These are phyloP conservation scores for Quercus parvula DNA, from an alignment of 306 rosid genomes.

Conservation along the genomic window DNA sequence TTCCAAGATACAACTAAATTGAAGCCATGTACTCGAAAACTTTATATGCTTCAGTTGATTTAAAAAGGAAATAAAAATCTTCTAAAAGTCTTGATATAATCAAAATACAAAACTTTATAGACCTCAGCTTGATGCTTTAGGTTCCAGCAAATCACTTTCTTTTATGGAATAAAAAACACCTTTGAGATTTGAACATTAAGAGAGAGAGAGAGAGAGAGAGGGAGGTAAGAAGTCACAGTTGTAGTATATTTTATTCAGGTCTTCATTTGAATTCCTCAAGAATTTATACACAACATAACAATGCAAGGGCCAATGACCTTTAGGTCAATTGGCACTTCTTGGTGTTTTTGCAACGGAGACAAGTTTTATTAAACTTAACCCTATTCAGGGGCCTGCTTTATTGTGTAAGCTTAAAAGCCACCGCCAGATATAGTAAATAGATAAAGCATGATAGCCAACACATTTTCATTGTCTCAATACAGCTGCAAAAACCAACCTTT, in stretches of 20 bases:
- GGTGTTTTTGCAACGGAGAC: too few species aligned
- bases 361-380: neutral
- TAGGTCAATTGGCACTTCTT: too few species aligned
- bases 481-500: too few species aligned
- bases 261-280: neutral
- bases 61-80: neutral
- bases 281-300: neutral
- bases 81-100: too few species aligned
- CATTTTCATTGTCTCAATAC: neutral
- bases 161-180: neutral
- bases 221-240: neutral
- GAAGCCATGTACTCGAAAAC: neutral
- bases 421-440: neutral
- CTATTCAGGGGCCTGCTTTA: neutral
- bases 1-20: neutral
- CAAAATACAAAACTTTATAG: neutral
- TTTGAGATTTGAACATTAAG: neutral
- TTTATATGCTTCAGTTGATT: neutral
- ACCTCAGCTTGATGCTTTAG: neutral
- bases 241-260: neutral
- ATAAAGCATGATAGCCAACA: neutral
- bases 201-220: neutral
- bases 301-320: neutral
- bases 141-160: neutral
- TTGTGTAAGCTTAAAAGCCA: neutral